These are phyloP conservation scores for Zygnema cylindricum DNA, from an alignment of 139 green algal species.

Conservation along the genomic window DNA sequence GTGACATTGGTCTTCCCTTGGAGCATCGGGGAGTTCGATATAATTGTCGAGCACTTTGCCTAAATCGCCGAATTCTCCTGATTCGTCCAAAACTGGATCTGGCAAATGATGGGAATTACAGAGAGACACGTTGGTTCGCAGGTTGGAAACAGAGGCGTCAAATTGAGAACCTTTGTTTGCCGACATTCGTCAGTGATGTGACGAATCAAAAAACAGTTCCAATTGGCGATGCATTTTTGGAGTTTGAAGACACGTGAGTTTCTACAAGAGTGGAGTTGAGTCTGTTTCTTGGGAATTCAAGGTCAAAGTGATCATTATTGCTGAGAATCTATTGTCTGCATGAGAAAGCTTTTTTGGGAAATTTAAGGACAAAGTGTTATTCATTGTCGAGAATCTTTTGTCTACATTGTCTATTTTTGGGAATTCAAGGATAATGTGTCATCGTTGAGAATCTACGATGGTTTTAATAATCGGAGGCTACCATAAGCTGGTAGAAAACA, in stretches of 20 bases:
- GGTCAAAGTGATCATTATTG: too few relatives aligned
- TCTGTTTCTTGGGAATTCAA: not conserved
- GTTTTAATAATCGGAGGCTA: too few relatives aligned
- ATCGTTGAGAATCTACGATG: too few relatives aligned
- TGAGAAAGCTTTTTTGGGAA: too few relatives aligned
- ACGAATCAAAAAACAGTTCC: slow-evolving; percentile 76
- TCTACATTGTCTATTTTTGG: too few relatives aligned
- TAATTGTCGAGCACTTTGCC: slow-evolving; percentile 89
- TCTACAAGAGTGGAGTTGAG: not conserved
- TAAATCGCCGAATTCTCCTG: slow-evolving; percentile 83
- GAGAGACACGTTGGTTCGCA: slow-evolving; percentile 75
- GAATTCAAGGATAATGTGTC: too few relatives aligned
- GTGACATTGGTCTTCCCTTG: slow-evolving; percentile 92
- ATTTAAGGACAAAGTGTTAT: too few relatives aligned
- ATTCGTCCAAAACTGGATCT: slow-evolving; percentile 93
- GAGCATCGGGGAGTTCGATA: slow-evolving; percentile 87
- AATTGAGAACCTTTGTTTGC: slow-evolving; percentile 79
- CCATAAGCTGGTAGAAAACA: too few relatives aligned
- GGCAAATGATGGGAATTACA: slow-evolving; percentile 98
- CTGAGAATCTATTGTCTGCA: too few relatives aligned
- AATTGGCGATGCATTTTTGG: slow-evolving; percentile 84
- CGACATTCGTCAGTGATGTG: slow-evolving; percentile 63
- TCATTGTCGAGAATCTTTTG: too few relatives aligned
- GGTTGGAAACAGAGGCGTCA: slow-evolving; percentile 46
- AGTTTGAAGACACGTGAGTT: slow-evolving; percentile 70